These are phyloP conservation scores for Cutaneotrichosporon sp. DNA, from an alignment of 1,284 basidiomycete species.

Conservation along the genomic window DNA sequence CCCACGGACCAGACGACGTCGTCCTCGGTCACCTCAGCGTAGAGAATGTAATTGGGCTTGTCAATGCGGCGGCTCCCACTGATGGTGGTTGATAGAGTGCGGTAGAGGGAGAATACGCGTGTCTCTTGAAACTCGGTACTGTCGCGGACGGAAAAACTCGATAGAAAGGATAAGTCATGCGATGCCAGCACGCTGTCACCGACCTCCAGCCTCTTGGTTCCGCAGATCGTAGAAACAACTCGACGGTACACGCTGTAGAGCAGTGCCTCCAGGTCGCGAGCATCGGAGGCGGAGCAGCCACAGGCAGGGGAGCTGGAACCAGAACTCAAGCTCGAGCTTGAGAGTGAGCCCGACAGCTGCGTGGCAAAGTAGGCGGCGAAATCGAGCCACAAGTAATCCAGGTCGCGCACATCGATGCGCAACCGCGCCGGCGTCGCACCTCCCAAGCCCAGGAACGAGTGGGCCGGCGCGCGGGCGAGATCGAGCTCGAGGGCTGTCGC, in stretches of 20 bases:
- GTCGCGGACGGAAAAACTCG: background rate
- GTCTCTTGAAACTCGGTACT: background rate
- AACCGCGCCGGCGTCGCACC: background rate
- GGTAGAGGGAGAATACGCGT: background rate
- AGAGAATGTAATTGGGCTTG: constrained; percentile 1
- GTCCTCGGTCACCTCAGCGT: background rate
- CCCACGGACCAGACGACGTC: constrained; percentile 1
- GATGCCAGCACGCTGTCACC: background rate
- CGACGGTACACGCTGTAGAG: background rate
- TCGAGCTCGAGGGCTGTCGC: background rate
- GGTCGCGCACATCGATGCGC: background rate
- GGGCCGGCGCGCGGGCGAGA: background rate
- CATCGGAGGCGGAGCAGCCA: background rate
- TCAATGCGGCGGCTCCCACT: background rate
- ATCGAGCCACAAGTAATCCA: background rate
- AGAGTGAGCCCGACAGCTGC: background rate
- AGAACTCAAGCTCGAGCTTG: too few relatives aligned
- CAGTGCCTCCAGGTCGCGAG: background rate
- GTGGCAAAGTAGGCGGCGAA: constrained; percentile 1
- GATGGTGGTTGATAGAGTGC: background rate
- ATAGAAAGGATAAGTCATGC: background rate
- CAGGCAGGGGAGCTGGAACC: background rate
- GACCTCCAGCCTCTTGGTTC: background rate
- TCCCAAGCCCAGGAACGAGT: background rate
- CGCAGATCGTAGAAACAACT: background rate